Evolutionary conservation across 805 yeast genomes (phyloP).

Genomic region (Barnettozyma populi): DNA sequence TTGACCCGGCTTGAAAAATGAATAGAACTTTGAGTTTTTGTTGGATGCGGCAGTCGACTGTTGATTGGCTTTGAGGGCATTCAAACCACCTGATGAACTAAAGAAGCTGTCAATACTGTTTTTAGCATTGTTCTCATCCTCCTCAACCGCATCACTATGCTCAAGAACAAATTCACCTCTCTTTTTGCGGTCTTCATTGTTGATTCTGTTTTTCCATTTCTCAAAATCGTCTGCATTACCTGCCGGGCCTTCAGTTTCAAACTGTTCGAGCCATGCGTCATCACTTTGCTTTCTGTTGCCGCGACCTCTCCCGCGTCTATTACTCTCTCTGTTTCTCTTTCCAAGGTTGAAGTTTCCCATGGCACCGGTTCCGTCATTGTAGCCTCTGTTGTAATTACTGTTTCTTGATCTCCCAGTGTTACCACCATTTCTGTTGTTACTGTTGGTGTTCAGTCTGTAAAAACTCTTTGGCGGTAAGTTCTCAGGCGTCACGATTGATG

Average conservation of each 20-base stretch:
- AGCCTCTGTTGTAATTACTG: constrained; percentile 6
- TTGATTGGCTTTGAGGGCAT: constrained; percentile 7
- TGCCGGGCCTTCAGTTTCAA: constrained; percentile 19
- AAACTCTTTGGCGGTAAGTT: constrained; percentile 21
- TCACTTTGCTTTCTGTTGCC: constrained; percentile 17
- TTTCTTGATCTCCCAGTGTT: constrained; percentile 4
- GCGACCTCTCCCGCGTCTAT: constrained; percentile 14
- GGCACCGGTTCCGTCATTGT: constrained; percentile 21
- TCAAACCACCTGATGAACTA: constrained; percentile 10
- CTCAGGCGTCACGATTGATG: constrained; percentile 12
- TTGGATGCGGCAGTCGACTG: constrained; percentile 9
- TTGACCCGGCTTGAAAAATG: constrained; percentile 23
- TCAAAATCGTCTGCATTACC: constrained; percentile 33
- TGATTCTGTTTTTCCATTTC: constrained; percentile 34
- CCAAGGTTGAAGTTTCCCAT: constrained; percentile 27
- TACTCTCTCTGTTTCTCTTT: constrained; percentile 8
- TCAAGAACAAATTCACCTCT: constrained; percentile 23
- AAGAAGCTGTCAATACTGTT: constrained; percentile 24
- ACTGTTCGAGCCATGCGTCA: constrained; percentile 17
- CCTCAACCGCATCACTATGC: constrained; percentile 4
- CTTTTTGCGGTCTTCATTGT: constrained; percentile 30
- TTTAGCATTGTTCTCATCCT: constrained; percentile 10
- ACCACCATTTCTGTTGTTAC: constrained; percentile 7
- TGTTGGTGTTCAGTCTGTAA: constrained; percentile 16
- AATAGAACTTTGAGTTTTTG: constrained; percentile 25